Conservation (phyloP, 2,329 filamentous ascomycete species). For the Ophiostoma pallidulum region DNA sequence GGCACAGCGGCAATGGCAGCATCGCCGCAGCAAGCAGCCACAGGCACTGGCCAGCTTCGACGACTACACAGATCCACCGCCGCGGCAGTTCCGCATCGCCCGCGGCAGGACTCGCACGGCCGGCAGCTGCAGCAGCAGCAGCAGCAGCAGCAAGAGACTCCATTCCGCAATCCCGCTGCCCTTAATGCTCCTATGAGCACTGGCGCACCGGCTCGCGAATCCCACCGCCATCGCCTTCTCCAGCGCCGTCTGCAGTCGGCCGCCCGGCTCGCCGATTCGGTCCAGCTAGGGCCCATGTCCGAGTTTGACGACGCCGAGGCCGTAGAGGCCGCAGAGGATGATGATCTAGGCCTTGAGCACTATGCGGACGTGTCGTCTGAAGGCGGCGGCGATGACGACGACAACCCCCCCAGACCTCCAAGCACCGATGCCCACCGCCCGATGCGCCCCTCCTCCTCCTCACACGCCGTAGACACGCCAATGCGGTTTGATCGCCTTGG, state of each 20-base stretch:
- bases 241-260: conserved; percentile 16
- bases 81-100: background rate
- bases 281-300: conserved; percentile 19
- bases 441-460: background rate
- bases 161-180: background rate
- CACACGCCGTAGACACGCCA: conserved; percentile 1
- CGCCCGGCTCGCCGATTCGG: conserved; percentile 16
- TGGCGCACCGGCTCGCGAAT: background rate
- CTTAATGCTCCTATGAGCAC: too few species aligned
- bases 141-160: background rate
- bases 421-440: background rate
- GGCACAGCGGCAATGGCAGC: background rate
- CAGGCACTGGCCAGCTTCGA: conserved; percentile 1
- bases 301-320: conserved; percentile 18
- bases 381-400: conserved; percentile 9
- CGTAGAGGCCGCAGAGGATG: background rate
- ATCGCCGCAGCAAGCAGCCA: background rate
- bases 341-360: background rate
- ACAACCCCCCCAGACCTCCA: background rate
- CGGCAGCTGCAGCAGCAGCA: background rate
- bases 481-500: too few species aligned
- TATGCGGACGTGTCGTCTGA: conserved; percentile 13
- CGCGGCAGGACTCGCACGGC: background rate
- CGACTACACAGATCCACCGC: conserved; percentile 7
- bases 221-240: conserved; percentile 7